These are phyloP conservation scores for Nicotiana obtusifolia DNA, from an alignment of 257 asterid genomes.

Conservation along the genomic window DNA sequence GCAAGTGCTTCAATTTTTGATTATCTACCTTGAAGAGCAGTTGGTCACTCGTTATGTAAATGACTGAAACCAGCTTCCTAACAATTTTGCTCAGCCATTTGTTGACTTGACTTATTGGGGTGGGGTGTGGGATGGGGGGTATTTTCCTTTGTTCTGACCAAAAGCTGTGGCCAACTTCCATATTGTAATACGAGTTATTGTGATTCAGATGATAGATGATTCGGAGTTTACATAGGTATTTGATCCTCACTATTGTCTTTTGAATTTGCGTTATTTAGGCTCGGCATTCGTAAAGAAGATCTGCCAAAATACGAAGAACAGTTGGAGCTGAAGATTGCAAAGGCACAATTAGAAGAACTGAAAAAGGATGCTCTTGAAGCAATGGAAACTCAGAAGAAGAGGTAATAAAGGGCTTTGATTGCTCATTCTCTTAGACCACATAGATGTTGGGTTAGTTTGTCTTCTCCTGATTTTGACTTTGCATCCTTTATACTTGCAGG, in stretches of 20 bases:
- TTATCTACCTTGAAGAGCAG: neutral
- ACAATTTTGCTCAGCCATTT: neutral
- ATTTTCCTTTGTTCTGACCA: neutral
- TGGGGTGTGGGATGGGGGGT: neutral
- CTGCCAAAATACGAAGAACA: conserved; percentile 84
- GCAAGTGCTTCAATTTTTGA: neutral
- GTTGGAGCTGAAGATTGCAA: conserved; percentile 78
- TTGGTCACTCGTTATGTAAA: neutral
- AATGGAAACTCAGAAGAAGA: conserved; percentile 89
- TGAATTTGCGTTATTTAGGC: conserved; percentile 35
- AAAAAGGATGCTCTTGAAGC: conserved; percentile 83
- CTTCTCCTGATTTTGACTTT: neutral
- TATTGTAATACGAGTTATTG: neutral
- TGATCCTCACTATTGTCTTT: neutral
- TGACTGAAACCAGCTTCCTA: neutral
- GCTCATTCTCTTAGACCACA: neutral
- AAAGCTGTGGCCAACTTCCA: neutral
- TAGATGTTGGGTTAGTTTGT: neutral
- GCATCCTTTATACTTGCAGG: conserved; percentile 33
- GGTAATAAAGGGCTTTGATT: conserved; percentile 30
- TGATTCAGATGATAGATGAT: neutral
- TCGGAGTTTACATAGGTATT: neutral
- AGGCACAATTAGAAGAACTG: conserved; percentile 82
- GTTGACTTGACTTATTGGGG: neutral
- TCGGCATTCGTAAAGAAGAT: conserved; percentile 71